Evolutionary conservation across 352 stramenopile genomes (phyloP), one percentile per base, ranked within the genome.

Genomic region (Pythium insidiosum): DNA sequence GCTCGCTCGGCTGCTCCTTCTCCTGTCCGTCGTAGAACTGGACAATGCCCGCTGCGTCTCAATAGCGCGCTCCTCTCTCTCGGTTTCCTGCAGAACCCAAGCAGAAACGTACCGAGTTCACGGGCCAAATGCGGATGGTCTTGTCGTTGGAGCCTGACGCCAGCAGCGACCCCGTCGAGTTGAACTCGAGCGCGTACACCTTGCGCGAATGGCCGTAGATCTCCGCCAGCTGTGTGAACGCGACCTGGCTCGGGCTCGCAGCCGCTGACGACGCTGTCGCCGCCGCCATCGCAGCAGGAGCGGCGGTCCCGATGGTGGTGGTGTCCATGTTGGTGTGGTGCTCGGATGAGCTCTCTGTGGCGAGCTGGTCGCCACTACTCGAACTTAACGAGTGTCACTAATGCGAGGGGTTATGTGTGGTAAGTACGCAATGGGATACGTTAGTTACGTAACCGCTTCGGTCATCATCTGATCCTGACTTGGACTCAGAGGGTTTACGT

Each of bases 101-200:
- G 28, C 28, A 37, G n/a, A 18, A n/a, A 55, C 73, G 46, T 48
- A 86, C 75, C 23, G 66, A 66, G 37, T 56, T 54, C 13, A 74
- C 54, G 48, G 78, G 63, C 80, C 80, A 93, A 38, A 93, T 61
- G 49, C 80, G 80, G 47, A 93, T 78, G 21, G 73, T 84, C 40
- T 68, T 73, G 55, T 93, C 80, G 38, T 76, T 85, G 12, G 71
- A 89, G 30, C 80, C 80, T 2, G 80, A 90, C n/a, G 77, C 80
- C 38, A 93, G 53, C 51, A 81, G 66, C 38, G 72, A 59, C 10
- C 80, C 80, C 21, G 73, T 68, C 24, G 50, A 61, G 58, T 90
- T 93, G 56, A 86, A 90, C 43, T 77, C 77, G 16, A 93, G 65
- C 38, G 77, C 77, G 26, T 80, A 90, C n/a, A 85, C 77, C 42